phyloP scores from a whole-genome alignment of 768 basidiomycete genomes.

The Nevesoporus exiguus region DNA sequence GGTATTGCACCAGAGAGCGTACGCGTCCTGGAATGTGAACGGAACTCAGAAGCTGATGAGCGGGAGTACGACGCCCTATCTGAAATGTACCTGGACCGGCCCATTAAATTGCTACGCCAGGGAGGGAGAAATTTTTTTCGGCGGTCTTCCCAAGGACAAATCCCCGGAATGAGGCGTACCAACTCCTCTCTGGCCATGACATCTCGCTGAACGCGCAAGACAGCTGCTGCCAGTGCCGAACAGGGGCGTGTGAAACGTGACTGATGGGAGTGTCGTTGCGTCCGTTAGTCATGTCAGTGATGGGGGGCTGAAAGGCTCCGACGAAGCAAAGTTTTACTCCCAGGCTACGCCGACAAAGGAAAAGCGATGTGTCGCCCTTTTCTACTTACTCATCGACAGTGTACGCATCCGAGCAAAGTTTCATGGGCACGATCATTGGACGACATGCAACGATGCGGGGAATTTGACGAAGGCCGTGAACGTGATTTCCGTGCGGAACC shows the following conservation, averaged over 20 bases:
- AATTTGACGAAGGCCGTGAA: too few species aligned
- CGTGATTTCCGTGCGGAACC: too few species aligned
- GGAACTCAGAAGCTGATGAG: not conserved
- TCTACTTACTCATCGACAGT: too few species aligned
- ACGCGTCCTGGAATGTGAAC: not conserved
- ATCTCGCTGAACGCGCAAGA: not conserved
- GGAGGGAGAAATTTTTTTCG: not conserved
- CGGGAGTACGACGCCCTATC: not conserved
- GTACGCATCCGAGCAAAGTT: too few species aligned
- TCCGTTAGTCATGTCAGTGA: not conserved
- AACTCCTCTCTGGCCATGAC: not conserved
- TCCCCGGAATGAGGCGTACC: not conserved
- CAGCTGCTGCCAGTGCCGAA: not conserved
- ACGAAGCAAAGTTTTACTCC: not conserved
- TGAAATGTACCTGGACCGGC: not conserved
- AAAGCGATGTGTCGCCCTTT: not conserved
- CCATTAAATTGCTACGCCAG: not conserved
- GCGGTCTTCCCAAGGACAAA: not conserved
- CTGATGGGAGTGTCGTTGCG: not conserved
- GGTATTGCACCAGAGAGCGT: not conserved
- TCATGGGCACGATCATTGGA: too few species aligned
- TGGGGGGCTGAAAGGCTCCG: not conserved
- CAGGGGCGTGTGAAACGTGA: not conserved
- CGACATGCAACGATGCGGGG: too few species aligned
- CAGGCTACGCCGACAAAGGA: not conserved